Percentiles rank a stretch among this genome's conserved stretches.
Conservation (phyloP, 2,329 filamentous ascomycete species). For the Aureobasidium namibiae region DNA sequence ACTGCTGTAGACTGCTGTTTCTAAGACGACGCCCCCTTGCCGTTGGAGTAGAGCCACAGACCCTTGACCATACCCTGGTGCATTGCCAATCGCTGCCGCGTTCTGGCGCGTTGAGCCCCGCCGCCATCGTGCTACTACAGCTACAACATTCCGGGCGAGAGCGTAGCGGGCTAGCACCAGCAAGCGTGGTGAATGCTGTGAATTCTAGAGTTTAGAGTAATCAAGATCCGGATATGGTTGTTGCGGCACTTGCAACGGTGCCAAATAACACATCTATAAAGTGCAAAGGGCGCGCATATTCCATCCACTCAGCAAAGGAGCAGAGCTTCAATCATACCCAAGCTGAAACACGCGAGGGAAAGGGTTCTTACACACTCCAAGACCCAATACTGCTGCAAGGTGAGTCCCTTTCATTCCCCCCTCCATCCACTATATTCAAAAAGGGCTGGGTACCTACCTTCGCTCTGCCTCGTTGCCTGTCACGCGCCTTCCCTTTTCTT, state of each 20-base stretch:
- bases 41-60: constrained; percentile 4
- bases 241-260: constrained; percentile 9
- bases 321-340: constrained; percentile 11
- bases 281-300: constrained; percentile 4
- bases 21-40: constrained; percentile 12
- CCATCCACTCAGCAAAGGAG: constrained; percentile 11
- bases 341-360: constrained; percentile 14
- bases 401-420: constrained; percentile 11
- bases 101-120: background rate
- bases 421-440: background rate
- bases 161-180: background rate
- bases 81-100: constrained; percentile 1
- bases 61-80: constrained; percentile 5
- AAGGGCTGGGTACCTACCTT: background rate
- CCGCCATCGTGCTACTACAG: constrained; percentile 8
- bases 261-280: constrained; percentile 9
- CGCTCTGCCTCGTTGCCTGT: background rate
- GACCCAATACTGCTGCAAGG: constrained; percentile 12
- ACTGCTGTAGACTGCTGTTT: constrained; percentile 5
- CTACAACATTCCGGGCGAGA: constrained; percentile 10
- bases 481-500: constrained; percentile 3
- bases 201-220: constrained; percentile 5
- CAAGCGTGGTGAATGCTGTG: constrained; percentile 2
- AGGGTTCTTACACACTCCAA: constrained; percentile 8
- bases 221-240: constrained; percentile 11